Base-by-base conservation (phyloP, 495 filamentous ascomycete genomes). In the Xylaria acuta region DNA sequence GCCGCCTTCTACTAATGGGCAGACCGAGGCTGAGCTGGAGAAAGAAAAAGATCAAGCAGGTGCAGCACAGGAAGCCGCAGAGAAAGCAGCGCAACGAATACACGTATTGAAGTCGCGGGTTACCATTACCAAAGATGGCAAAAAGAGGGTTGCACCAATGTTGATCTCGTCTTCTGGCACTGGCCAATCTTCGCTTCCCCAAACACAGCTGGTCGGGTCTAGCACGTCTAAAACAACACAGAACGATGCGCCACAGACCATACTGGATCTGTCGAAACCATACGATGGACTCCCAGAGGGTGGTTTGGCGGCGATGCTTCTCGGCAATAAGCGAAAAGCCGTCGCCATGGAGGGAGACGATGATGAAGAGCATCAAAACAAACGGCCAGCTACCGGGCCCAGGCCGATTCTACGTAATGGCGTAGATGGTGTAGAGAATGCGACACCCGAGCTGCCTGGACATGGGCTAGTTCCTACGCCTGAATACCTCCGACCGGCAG, bases 91-190 rank as follows among this genome's bases (percentile, higher is more conserved):
- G 43, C 81, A 85, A 56, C 91, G 92, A 74, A 84, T 97, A 45
- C 92, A 94, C 63, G 89, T 90, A 67, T 78, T 98, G 71, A 98
- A 98, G 80, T 90, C 93, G 63, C 91, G 95, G 12, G 93, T 97
- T 9, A 97, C 94, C 22, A 92, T 97, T 62, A 97, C 94, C 1
- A 98, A 98, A 80, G 96, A 99, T 67, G 96, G 96, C 22, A 98
- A 94, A 82, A 99, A 98, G 82, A 89, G 97, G 32, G 94, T 99
- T 67, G 93, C 93, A 3, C 96, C 96, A 7, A 81, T 98, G 75
- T 87, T 99, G 5, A 92, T 99, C 20, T 98, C 96, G 5, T 93
- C 90, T 25, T 91, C 92, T 27, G 93, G 92, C 9, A 91, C 89
- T 7, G 92, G 92, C 20, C 91, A 95, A 74, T 94, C 94, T 0